Evolutionary conservation across 106 monocot genomes (phyloP), one percentile per base, ranked within the genome.

Genomic region (Dioscorea alata): DNA sequence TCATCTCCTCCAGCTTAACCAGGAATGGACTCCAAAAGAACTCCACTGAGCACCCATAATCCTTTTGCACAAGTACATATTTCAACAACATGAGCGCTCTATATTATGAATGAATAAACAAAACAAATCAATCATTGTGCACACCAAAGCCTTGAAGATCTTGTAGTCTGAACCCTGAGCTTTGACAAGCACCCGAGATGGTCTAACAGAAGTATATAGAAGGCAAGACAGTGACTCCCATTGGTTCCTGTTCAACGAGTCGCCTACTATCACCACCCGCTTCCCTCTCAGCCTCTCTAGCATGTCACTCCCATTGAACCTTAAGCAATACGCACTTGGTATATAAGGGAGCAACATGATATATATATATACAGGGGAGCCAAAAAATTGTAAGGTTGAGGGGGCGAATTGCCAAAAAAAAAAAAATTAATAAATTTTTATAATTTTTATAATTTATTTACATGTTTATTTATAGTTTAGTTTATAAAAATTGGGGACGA

Each of bases 181-280:
- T 3, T 67, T 28, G 65, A 81, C 61, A 50, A 32, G 8, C 32
- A 61, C 50, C 1, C 65, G 71, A 12, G 59, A 50, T n/a, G 28
- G 64, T 0, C 58, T 56, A 28, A 66, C 21, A 4, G 74, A 52
- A 2, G 78, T 60, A 49, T 74, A 83, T 66, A 84, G 81, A 52
- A 90, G 63, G 60, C 90, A 90, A 0, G 78, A 23, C 18, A 90
- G 74, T 0, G 90, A 90, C 68, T 90, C 90, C 90, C 90, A 90
- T 65, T 83, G 82, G 67, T 90, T 90, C 63, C 85, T 68, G 23
- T 83, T 78, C 23, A 90, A 72, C 0, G 90, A 90, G 63, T 90
- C 90, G 0, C 90, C 90, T 7, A 83, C 71, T 31, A 90, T 77
- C 32, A 73, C 83, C 64, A 86, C 61, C 10, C 90, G 56, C 68